phyloP scores from a whole-genome alignment of 2,329 filamentous ascomycete genomes.

The Claviceps quebecensis region DNA sequence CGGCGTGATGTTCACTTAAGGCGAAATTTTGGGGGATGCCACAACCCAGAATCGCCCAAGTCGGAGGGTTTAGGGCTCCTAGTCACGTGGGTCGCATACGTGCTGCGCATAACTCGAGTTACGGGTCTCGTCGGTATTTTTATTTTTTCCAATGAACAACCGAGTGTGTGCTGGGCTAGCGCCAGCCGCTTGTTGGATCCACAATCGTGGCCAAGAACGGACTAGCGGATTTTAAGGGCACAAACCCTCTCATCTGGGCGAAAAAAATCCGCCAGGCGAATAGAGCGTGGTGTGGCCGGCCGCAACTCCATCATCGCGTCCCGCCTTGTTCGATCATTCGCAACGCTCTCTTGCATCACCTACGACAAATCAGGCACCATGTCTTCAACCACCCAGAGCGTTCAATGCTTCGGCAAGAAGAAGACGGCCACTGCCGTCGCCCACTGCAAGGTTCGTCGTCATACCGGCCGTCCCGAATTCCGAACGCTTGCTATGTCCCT shows the following conservation, averaged over 20 bases:
- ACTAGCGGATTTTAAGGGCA: constrained; percentile 18
- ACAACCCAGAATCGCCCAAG: constrained; percentile 13
- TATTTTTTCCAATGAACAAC: background rate
- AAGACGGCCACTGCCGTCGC: constrained; percentile 81
- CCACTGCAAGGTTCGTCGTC: constrained; percentile 70
- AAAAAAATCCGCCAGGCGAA: constrained; percentile 10
- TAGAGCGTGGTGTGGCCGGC: background rate
- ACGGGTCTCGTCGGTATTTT: background rate
- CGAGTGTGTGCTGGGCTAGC: background rate
- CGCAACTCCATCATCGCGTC: constrained; percentile 4
- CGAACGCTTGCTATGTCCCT: background rate
- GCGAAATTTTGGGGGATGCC: constrained; percentile 23
- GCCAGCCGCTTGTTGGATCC: background rate
- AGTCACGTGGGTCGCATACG: constrained; percentile 12
- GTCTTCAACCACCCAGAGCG: constrained; percentile 63
- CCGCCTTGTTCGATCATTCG: constrained; percentile 3
- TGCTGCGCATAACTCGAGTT: background rate
- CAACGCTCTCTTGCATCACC: constrained; percentile 7
- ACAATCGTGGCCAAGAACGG: constrained; percentile 5
- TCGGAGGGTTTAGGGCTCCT: constrained; percentile 22
- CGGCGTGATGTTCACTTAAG: constrained; percentile 21
- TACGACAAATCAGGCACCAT: constrained; percentile 40
- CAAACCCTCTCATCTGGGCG: constrained; percentile 17
- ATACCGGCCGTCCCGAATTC: background rate
- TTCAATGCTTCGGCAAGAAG: constrained; percentile 99